Evolutionary conservation across 2,329 filamentous ascomycete genomes (phyloP).

Genomic region (Cryphonectria naterciae): DNA sequence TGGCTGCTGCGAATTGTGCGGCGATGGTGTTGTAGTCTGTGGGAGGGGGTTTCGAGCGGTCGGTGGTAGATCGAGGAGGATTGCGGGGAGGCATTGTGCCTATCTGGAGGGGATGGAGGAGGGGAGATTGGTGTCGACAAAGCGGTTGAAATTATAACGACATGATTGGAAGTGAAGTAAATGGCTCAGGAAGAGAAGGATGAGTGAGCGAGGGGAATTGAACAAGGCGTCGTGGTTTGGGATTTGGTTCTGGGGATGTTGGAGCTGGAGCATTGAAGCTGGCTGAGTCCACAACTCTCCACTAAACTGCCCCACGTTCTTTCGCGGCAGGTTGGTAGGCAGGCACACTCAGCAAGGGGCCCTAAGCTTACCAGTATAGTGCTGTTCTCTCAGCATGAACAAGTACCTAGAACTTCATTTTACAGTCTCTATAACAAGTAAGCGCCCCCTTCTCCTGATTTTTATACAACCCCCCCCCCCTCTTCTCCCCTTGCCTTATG

Average conservation of each 20-base stretch:
- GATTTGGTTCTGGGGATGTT: neutral
- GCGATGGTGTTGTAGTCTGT: slow-evolving; percentile 58
- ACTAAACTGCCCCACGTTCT: slow-evolving; percentile 21
- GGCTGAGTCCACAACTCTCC: slow-evolving; percentile 17
- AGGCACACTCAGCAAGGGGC: neutral
- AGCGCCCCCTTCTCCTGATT: neutral
- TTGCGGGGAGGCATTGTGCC: slow-evolving; percentile 38
- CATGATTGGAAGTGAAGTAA: slow-evolving; percentile 23
- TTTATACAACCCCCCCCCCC: neutral
- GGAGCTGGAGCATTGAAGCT: slow-evolving; percentile 19
- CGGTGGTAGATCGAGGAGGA: slow-evolving; percentile 26
- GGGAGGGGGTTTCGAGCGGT: slow-evolving; percentile 34
- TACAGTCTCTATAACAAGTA: neutral
- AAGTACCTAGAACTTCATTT: neutral
- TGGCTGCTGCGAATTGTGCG: slow-evolving; percentile 57
- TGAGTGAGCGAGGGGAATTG: slow-evolving; percentile 17
- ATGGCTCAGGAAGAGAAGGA: slow-evolving; percentile 22
- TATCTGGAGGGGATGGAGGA: neutral
- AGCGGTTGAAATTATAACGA: slow-evolving; percentile 17
- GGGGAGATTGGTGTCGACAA: neutral
- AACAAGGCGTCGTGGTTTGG: slow-evolving; percentile 3
- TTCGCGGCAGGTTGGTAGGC: neutral
- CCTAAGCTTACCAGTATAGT: neutral
- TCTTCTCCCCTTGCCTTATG: neutral
- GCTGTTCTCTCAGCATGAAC: neutral